Conservation (phyloP, 495 filamentous ascomycete species). For the Penicillium subrubescens region DNA sequence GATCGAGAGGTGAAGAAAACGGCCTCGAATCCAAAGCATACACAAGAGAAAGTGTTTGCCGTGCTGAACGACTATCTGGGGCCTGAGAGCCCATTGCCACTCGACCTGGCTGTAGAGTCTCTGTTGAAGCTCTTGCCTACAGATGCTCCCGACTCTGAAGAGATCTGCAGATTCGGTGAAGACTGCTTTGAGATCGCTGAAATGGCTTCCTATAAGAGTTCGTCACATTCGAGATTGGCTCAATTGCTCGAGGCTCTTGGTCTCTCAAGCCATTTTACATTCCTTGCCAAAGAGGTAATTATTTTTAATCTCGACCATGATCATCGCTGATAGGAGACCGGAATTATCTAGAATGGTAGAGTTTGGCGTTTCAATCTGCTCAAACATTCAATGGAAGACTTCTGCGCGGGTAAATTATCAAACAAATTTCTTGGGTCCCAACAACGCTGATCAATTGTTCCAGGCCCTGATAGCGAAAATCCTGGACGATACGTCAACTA, state of each 20-base stretch:
- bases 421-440: neutral
- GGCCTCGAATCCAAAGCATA: neutral
- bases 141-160: neutral
- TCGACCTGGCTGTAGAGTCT: conserved; percentile 4
- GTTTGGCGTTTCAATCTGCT: conserved; percentile 1
- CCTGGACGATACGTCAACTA: conserved; percentile 4
- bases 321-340: neutral
- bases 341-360: neutral
- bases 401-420: neutral
- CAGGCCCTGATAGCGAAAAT: neutral
- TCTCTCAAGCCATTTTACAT: conserved; percentile 3
- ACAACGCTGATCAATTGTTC: neutral
- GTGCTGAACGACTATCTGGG: neutral
- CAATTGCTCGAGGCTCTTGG: conserved; percentile 7
- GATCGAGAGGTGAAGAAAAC: neutral
- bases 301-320: neutral
- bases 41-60: conserved; percentile 1
- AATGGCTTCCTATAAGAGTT: neutral
- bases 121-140: conserved; percentile 9
- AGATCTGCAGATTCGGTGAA: conserved; percentile 4
- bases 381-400: neutral
- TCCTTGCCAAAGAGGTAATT: neutral
- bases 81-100: neutral
- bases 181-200: conserved; percentile 12
- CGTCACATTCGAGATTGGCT: neutral